A percentile compares a stretch with the other conserved stretches of the same genome.
phyloP scores from a whole-genome alignment of 139 green algal genomes.

The Tetraselmis striata region DNA sequence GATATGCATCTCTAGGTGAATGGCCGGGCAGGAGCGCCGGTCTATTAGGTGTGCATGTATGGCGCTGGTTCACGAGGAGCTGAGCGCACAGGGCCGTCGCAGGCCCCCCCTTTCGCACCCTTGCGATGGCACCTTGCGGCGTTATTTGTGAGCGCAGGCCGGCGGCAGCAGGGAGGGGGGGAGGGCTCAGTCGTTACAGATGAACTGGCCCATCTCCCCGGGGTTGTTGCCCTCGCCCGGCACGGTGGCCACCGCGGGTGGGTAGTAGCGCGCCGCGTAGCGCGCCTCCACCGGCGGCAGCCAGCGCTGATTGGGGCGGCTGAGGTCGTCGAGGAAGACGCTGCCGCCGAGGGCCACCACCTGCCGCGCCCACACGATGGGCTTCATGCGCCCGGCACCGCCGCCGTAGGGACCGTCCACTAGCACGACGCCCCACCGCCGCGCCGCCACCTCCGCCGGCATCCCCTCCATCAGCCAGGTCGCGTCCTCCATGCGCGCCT shows the following conservation, averaged over 20 bases:
- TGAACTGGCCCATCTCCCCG: not conserved
- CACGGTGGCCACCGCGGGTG: not conserved
- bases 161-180: too few relatives aligned
- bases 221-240: not conserved
- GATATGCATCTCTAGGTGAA: too few relatives aligned
- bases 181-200: not conserved
- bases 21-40: too few relatives aligned
- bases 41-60: too few relatives aligned
- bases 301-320: not conserved
- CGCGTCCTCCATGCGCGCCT: not conserved
- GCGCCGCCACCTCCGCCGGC: not conserved
- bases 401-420: not conserved
- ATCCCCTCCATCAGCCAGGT: not conserved
- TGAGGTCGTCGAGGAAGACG: not conserved
- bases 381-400: not conserved
- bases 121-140: too few relatives aligned
- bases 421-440: not conserved
- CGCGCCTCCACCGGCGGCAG: not conserved
- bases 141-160: too few relatives aligned
- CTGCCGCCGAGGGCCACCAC: not conserved
- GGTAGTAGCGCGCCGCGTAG: not conserved
- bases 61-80: too few relatives aligned
- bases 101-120: too few relatives aligned
- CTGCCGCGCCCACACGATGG: not conserved
- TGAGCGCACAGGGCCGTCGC: too few relatives aligned